Evolutionary conservation across 2,329 filamentous ascomycete genomes (phyloP), one percentile per base, ranked within the genome.

Genomic region (Pseudogymnoascus sp.): DNA sequence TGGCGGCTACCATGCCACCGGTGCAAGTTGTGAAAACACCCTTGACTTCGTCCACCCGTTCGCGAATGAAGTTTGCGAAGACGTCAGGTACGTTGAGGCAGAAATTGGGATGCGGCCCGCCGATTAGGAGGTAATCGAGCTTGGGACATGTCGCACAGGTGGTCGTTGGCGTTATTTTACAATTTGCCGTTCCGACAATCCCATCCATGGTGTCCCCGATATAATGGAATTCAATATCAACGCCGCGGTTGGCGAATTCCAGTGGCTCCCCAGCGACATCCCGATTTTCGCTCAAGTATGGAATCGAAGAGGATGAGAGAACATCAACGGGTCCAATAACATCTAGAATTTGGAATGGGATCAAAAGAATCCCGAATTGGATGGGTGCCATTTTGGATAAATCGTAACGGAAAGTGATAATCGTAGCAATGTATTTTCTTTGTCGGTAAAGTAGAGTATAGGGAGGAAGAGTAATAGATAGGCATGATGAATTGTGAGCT

Each of bases 41-140:
- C 63, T 78, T 72, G 21, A 86, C 67, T 3, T 70, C 70, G 0
- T 79, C 76, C 65, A 75, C 81, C n/a, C 70, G 67, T 0, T 69
- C 68, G 26, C 68, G 66, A 39, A 83, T 69, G 62, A 77, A 84
- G 0, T 71, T 67, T 2, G 65, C 63, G 13, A 67, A 70, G 28
- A 67, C 66, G 0, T 69, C 68, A 3, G 70, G 58, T 2, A 75
- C 62, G 4, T 68, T 59, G 2, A 52, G 45, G 57, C 70, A 73
- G 0, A 30, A 60, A 1, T 23, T 21, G 0, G 68, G 65, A 19
- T 70, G 67, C 0, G 72, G 69, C 0, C 74, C 74, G 0, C 70
- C 71, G 0, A 76, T 52, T 0, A 76, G 33, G 12, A 76, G 68
- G n/a, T 68, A 67, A 34, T 75, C 73, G 0, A 76, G 63, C 13